Percentiles rank a stretch among this genome's conserved stretches.
phyloP scores from a whole-genome alignment of 2,329 filamentous ascomycete genomes.

The Aureobasidium sp. region DNA sequence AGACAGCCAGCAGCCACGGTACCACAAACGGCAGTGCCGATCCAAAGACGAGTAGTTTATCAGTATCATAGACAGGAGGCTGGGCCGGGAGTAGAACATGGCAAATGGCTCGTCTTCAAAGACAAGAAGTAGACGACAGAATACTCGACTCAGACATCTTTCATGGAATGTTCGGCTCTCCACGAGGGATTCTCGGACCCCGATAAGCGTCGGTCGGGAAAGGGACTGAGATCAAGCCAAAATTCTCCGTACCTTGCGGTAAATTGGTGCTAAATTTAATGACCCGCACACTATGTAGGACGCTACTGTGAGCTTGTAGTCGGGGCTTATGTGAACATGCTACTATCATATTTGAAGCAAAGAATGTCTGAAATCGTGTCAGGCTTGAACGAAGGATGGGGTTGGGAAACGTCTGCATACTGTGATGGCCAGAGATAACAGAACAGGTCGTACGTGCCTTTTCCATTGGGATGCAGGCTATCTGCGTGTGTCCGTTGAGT shows the following conservation, averaged over 20 bases:
- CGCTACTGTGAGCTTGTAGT: constrained; percentile 10
- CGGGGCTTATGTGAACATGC: constrained; percentile 11
- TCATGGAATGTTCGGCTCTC: constrained; percentile 6
- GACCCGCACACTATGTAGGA: constrained; percentile 3
- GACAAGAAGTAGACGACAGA: not conserved
- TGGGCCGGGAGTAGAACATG: not conserved
- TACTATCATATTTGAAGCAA: constrained; percentile 14
- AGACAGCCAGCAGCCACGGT: not conserved
- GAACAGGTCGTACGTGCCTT: not conserved
- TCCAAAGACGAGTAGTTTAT: not conserved
- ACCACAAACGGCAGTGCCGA: not conserved
- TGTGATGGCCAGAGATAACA: not conserved
- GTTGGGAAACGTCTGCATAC: not conserved
- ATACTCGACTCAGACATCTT: not conserved
- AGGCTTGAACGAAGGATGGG: not conserved
- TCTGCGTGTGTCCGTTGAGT: not conserved
- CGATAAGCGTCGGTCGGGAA: constrained; percentile 7
- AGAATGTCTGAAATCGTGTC: constrained; percentile 6
- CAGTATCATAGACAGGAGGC: not conserved
- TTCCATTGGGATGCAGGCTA: not conserved
- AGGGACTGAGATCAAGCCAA: constrained; percentile 5
- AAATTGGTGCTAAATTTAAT: constrained; percentile 10
- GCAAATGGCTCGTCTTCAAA: not conserved
- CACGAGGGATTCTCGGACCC: constrained; percentile 7
- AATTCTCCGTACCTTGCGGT: constrained; percentile 7